Evolutionary conservation across 495 filamentous ascomycete genomes (phyloP).

Genomic region (Apiosordaria backusii): DNA sequence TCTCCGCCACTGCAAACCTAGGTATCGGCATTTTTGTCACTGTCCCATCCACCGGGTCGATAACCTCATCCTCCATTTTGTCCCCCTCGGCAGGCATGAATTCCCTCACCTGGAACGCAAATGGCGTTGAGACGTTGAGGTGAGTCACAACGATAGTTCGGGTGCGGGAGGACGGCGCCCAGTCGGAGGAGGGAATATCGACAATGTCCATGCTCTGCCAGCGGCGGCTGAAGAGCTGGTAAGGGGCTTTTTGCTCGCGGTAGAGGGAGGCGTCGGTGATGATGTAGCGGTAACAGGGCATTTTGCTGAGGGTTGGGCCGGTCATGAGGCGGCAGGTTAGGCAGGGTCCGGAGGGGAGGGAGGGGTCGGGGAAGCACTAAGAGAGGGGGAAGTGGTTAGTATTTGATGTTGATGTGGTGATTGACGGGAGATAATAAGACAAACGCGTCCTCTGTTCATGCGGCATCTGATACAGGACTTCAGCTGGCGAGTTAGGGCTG

Average conservation of each 20-base stretch:
- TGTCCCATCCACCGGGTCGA: constrained; percentile 13
- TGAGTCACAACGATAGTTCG: constrained; percentile 21
- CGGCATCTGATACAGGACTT: constrained; percentile 31
- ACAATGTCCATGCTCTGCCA: constrained; percentile 32
- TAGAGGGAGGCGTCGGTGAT: constrained; percentile 29
- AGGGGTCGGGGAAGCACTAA: constrained; percentile 26
- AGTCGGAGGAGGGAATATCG: constrained; percentile 22
- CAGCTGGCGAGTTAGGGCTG: constrained; percentile 26
- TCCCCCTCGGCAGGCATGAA: constrained; percentile 26
- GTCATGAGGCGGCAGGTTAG: constrained; percentile 28
- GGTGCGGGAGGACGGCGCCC: constrained; percentile 17
- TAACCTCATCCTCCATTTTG: constrained; percentile 25
- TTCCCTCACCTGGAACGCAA: constrained; percentile 22
- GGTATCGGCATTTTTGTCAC: constrained; percentile 18
- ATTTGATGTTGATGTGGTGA: not conserved
- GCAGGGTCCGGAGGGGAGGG: constrained; percentile 19
- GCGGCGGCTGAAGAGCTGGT: constrained; percentile 20
- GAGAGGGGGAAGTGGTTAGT: not conserved
- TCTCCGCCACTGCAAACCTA: constrained; percentile 24
- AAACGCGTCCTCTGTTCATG: constrained; percentile 28
- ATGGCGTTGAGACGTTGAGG: constrained; percentile 18
- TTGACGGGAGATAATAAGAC: not conserved
- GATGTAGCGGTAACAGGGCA: constrained; percentile 31
- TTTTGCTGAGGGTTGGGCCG: constrained; percentile 27
- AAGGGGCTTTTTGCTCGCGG: constrained; percentile 25